phyloP scores from a whole-genome alignment of 345 rosid genomes.

The Camelina neglecta region DNA sequence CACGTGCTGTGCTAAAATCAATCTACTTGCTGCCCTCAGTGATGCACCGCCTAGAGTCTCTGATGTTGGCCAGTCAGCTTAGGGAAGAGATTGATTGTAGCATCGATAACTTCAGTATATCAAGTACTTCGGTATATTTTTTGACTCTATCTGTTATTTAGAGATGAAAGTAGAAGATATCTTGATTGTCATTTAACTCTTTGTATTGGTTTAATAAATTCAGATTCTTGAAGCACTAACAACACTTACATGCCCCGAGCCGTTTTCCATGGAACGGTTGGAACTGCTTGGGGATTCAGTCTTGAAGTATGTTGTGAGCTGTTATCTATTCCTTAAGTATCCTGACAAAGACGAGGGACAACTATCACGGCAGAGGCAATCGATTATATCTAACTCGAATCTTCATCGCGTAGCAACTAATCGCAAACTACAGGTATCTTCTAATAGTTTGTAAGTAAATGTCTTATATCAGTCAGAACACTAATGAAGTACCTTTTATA shows the following conservation, averaged over 20 bases:
- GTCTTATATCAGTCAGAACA: constrained; percentile 14
- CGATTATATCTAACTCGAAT: constrained; percentile 64
- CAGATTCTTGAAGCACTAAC: constrained; percentile 88
- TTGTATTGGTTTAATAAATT: constrained; percentile 26
- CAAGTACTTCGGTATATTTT: constrained; percentile 63
- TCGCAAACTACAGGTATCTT: constrained; percentile 68
- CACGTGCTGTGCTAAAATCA: constrained; percentile 54
- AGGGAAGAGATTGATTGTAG: constrained; percentile 69
- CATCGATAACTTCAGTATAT: constrained; percentile 51
- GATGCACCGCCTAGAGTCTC: constrained; percentile 80
- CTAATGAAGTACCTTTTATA: background rate
- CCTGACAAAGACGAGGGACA: constrained; percentile 76
- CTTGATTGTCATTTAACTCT: background rate
- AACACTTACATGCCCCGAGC: constrained; percentile 68
- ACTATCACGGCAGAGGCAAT: constrained; percentile 52
- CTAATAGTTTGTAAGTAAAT: constrained; percentile 4
- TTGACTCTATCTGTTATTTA: constrained; percentile 19
- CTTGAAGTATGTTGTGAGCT: constrained; percentile 78
- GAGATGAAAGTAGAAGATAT: constrained; percentile 16
- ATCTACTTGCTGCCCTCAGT: constrained; percentile 81
- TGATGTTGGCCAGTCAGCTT: constrained; percentile 92
- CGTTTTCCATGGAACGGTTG: constrained; percentile 92
- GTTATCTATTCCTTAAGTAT: constrained; percentile 69
- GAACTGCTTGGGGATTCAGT: constrained; percentile 98
- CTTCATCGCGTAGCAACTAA: constrained; percentile 67